A percentile compares a stretch with the other conserved stretches of the same genome.
These are phyloP conservation scores for Dittrichia graveolens DNA, from an alignment of 129 eudicot species.

Conservation along the genomic window DNA sequence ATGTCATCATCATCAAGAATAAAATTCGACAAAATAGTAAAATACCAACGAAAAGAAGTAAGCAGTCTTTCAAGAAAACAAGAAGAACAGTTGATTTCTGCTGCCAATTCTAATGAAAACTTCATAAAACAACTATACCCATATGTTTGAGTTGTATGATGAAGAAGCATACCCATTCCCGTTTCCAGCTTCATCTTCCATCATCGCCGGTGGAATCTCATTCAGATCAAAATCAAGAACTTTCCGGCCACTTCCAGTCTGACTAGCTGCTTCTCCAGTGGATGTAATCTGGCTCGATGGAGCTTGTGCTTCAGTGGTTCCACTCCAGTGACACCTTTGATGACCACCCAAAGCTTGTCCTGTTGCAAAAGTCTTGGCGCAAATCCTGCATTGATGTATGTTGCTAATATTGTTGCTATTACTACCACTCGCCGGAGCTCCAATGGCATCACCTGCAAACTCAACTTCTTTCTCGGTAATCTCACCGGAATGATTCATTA, in stretches of 20 bases:
- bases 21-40: slow-evolving; percentile 20
- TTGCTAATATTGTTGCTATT: slow-evolving; percentile 1
- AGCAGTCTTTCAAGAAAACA: slow-evolving; percentile 13
- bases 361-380: slow-evolving; percentile 44
- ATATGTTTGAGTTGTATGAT: slow-evolving; percentile 38
- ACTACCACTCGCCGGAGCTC: slow-evolving; percentile 1
- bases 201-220: slow-evolving; percentile 39
- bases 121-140: slow-evolving; percentile 25
- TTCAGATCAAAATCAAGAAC: slow-evolving; percentile 56
- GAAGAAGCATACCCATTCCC: slow-evolving; percentile 38
- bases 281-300: slow-evolving; percentile 41
- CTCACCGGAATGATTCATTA: background rate
- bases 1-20: slow-evolving; percentile 33
- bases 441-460: background rate
- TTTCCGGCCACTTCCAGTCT: slow-evolving; percentile 29
- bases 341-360: slow-evolving; percentile 59
- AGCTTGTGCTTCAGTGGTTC: slow-evolving; percentile 28
- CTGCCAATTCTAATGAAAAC: background rate
- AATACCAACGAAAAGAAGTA: slow-evolving; percentile 28
- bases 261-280: slow-evolving; percentile 48
- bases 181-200: slow-evolving; percentile 26
- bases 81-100: background rate
- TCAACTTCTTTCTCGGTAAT: slow-evolving; percentile 16
- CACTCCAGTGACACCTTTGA: slow-evolving; percentile 53
- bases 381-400: slow-evolving; percentile 40